phyloP scores from a whole-genome alignment of 768 basidiomycete species.

The Boletus bicolor region DNA sequence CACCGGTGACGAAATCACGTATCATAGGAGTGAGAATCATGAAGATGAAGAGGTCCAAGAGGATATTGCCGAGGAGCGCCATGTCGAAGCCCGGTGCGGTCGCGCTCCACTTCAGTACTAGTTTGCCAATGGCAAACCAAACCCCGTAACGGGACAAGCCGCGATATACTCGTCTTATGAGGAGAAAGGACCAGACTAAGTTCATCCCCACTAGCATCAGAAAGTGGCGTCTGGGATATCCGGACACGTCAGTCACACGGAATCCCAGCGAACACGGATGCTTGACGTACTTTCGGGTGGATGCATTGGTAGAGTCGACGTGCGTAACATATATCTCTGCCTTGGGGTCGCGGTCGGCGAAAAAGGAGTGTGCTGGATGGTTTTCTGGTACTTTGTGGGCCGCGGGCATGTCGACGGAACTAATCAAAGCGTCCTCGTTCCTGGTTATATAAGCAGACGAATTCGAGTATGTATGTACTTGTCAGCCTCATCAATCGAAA shows the following conservation, averaged over 20 bases:
- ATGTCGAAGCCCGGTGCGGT: constrained; percentile 14
- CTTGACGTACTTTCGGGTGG: constrained; percentile 24
- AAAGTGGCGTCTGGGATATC: constrained; percentile 23
- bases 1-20: constrained; percentile 20
- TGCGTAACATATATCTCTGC: constrained; percentile 32
- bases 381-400: constrained; percentile 23
- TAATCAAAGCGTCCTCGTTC: neutral
- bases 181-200: constrained; percentile 22
- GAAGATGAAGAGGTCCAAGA: constrained; percentile 28
- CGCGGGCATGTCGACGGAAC: constrained; percentile 23
- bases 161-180: constrained; percentile 20
- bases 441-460: constrained; percentile 19
- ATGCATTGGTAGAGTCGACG: constrained; percentile 19
- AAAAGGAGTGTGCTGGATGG: constrained; percentile 25
- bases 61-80: constrained; percentile 24
- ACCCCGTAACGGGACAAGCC: constrained; percentile 30
- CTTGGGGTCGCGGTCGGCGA: constrained; percentile 15
- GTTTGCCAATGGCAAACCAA: constrained; percentile 23
- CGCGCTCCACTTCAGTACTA: constrained; percentile 11
- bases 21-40: constrained; percentile 24
- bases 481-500: neutral
- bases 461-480: too few relatives aligned
- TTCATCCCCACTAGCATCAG: constrained; percentile 27
- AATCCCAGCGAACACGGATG: neutral
- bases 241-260: constrained; percentile 9